Base-by-base conservation (phyloP, 1,284 basidiomycete genomes). In the Microbotryomycetes sp. region DNA sequence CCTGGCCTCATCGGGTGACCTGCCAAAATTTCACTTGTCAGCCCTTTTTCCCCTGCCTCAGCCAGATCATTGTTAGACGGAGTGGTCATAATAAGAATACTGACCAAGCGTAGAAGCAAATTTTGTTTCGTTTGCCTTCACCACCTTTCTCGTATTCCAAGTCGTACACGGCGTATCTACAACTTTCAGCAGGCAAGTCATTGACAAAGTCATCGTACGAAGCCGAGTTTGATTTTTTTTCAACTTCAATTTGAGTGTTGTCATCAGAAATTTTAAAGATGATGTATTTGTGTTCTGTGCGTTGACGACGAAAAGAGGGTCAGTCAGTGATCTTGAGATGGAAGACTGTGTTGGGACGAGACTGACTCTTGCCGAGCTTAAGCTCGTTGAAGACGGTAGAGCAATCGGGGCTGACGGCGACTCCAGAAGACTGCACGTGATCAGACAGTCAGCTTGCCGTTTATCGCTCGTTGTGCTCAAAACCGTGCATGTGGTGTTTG, bases 151-250 rank as follows among this genome's bases (percentile, higher is more conserved):
- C 83, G 74, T 82, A 97, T 74, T 90, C 86, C 67, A 94, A 87
- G 77, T 97, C 93, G 77, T 92, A 97, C 51, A 97, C 83, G 31
- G 88, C 93, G 84, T 87, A 98, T 77, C 88, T 81, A 75, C 88
- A 91, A 72, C 89, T 84, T 23, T 72, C 70, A 74, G 85, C 82
- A 1, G 92, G 92, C 52, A 98, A 81, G 72, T 88, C 83, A 0
- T 59, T 74, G 61, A 92, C 58, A 76, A 98, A 97, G 1, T 82
- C 80, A 3, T 93, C 88, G 77, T 91, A 97, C 62, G 84, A 74
- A 63, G 81, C 15, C 69, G 63, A 63, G 49, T 67, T 64, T 50
- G 76, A 78, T 23, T 74, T 80, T 79, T 89, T 87, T 69, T 83
- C 81, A 54, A 91, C 85, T 67, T 88, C 69, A 76, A 94, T 89